Percentiles rank a stretch among this genome's conserved stretches.
These are phyloP conservation scores for Aphanomyces stellatus DNA, from an alignment of 352 stramenopile genomes.

Conservation along the genomic window DNA sequence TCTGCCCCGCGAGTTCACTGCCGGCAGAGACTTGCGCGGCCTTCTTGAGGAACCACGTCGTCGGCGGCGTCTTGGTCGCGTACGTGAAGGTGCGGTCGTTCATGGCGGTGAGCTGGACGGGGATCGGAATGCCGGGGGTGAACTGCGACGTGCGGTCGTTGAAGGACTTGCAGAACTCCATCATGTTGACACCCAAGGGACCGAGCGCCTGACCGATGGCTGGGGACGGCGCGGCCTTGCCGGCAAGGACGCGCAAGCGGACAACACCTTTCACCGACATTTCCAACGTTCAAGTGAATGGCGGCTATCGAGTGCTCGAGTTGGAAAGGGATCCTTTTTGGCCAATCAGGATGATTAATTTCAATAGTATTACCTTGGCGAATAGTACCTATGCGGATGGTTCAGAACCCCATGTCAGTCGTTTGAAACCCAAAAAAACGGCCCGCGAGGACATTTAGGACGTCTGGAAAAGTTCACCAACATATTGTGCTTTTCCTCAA, in stretches of 20 bases:
- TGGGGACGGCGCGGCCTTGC: slow-evolving; percentile 79
- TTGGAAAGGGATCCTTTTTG: no score
- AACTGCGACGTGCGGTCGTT: slow-evolving; percentile 93
- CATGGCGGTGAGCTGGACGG: slow-evolving; percentile 90
- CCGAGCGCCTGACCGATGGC: slow-evolving; percentile 89
- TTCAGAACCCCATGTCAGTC: no score
- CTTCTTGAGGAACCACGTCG: slow-evolving; percentile 91
- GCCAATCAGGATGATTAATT: no score
- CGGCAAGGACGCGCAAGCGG: slow-evolving; percentile 73
- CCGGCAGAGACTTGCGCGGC: slow-evolving; percentile 80
- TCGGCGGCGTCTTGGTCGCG: slow-evolving; percentile 90
- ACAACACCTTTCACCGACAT: slow-evolving; percentile 65
- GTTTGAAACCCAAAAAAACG: no score
- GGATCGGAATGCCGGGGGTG: slow-evolving; percentile 88
- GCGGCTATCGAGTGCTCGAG: no score
- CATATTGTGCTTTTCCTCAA: no score
- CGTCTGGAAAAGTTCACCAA: no score
- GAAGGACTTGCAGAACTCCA: slow-evolving; percentile 99
- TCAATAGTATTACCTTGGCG: no score
- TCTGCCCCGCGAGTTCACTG: slow-evolving; percentile 60
- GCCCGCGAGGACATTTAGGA: no score
- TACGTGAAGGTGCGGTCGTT: slow-evolving; percentile 96
- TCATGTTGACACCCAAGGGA: slow-evolving; percentile 99
- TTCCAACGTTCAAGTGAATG: slow-evolving; percentile 2
- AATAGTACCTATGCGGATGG: no score